A percentile compares a stretch with the other conserved stretches of the same genome.
Conservation (phyloP, 2,329 filamentous ascomycete genomes). For the Fusarium citri region DNA sequence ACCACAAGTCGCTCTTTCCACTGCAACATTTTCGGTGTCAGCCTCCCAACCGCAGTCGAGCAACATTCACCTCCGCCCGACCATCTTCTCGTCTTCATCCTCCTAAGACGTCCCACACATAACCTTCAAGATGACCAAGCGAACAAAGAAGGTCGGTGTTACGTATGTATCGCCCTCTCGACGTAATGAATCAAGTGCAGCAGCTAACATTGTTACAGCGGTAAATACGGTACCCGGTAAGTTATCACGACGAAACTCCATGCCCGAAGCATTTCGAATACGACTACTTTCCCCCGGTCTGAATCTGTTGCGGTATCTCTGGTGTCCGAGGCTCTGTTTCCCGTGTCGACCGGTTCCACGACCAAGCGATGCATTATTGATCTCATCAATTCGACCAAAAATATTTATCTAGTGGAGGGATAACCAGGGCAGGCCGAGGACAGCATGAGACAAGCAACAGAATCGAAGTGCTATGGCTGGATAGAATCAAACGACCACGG, state of each 20-base stretch:
- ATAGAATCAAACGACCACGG: constrained; percentile 3
- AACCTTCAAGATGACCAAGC: constrained; percentile 86
- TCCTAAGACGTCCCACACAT: constrained; percentile 52
- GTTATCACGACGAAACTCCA: constrained; percentile 50
- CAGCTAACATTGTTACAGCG: constrained; percentile 53
- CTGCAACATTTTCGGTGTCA: constrained; percentile 50
- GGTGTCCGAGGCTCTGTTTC: constrained; percentile 1
- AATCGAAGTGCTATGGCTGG: constrained; percentile 8
- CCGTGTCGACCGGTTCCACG: constrained; percentile 4
- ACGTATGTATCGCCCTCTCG: constrained; percentile 62
- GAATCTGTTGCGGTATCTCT: constrained; percentile 26
- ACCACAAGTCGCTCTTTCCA: constrained; percentile 51
- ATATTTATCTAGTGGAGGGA: background rate
- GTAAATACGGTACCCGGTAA: constrained; percentile 98
- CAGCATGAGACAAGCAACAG: constrained; percentile 9
- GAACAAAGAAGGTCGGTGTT: constrained; percentile 97
- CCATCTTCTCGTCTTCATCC: constrained; percentile 50
- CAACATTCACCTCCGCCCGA: constrained; percentile 48
- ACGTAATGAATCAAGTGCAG: constrained; percentile 13
- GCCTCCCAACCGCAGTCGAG: constrained; percentile 47
- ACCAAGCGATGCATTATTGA: constrained; percentile 3
- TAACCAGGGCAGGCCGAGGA: constrained; percentile 17
- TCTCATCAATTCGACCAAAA: background rate
- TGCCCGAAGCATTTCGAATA: constrained; percentile 35
- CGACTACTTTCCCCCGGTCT: constrained; percentile 18